These are phyloP conservation scores for Hortiboletus campestris DNA, from an alignment of 768 basidiomycete species.

Conservation along the genomic window DNA sequence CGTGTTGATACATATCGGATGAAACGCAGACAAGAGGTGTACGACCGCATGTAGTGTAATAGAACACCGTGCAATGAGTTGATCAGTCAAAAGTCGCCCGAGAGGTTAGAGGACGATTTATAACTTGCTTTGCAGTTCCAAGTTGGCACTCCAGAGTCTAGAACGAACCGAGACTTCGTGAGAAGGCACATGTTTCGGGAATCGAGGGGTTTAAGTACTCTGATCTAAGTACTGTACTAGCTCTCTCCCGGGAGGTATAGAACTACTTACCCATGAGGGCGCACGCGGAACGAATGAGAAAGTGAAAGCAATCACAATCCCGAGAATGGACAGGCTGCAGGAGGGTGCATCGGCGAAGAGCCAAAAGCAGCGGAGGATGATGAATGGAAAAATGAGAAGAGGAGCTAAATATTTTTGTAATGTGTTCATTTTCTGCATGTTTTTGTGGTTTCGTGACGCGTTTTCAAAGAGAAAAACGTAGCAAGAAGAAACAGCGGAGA, in stretches of 20 bases:
- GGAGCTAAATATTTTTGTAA: conserved; percentile 49
- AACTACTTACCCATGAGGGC: conserved; percentile 47
- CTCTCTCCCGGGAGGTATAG: conserved; percentile 20
- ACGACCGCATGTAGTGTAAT: conserved; percentile 10
- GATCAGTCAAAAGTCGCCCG: neutral
- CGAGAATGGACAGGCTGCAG: neutral
- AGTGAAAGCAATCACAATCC: conserved; percentile 25
- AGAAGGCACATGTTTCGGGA: conserved; percentile 1
- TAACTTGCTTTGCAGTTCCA: too few relatives aligned
- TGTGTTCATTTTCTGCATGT: conserved; percentile 35
- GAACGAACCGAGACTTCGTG: neutral
- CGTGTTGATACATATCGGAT: conserved; percentile 68
- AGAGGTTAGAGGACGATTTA: neutral
- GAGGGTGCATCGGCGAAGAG: conserved; percentile 4
- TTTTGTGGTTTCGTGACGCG: conserved; percentile 36
- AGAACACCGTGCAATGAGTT: neutral
- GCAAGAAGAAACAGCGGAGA: conserved; percentile 39
- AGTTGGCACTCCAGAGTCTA: neutral
- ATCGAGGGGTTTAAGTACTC: conserved; percentile 15
- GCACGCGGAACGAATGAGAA: conserved; percentile 22
- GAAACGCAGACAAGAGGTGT: neutral
- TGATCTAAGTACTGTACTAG: conserved; percentile 17
- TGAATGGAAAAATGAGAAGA: conserved; percentile 37
- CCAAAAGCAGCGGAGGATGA: conserved; percentile 9
- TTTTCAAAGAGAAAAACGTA: conserved; percentile 34